Conservation (phyloP, 2,329 filamentous ascomycete species). For the Neocucurbitaria cava region DNA sequence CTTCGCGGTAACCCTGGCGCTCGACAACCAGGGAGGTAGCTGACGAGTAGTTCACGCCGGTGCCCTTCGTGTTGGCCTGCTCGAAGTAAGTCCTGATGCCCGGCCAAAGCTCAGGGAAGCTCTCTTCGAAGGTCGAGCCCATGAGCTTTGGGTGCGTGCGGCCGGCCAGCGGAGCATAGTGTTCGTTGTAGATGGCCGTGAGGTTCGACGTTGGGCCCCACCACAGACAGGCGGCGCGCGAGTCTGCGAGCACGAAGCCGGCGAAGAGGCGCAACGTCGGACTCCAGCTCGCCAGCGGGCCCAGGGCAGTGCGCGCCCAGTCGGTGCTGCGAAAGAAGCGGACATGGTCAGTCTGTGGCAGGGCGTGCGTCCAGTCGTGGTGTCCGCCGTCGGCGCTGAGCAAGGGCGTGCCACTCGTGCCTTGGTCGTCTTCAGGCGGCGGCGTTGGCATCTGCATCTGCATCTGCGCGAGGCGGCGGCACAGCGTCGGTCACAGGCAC, state of each 20-base stretch:
- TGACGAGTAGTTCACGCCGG: constrained; percentile 34
- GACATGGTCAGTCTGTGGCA: constrained; percentile 41
- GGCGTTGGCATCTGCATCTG: constrained; percentile 17
- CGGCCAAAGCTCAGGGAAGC: constrained; percentile 40
- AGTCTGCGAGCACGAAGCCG: constrained; percentile 40
- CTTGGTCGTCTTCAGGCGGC: constrained; percentile 20
- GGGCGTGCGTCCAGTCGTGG: constrained; percentile 39
- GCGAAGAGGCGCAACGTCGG: constrained; percentile 38
- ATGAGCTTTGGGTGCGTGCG: constrained; percentile 40
- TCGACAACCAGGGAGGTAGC: constrained; percentile 33
- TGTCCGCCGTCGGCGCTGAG: constrained; percentile 3
- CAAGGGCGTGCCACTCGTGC: constrained; percentile 5
- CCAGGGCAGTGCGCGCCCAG: constrained; percentile 36
- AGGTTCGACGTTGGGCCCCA: constrained; percentile 35
- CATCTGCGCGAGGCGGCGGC: constrained; percentile 5
- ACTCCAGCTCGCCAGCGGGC: constrained; percentile 34
- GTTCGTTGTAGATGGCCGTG: constrained; percentile 45
- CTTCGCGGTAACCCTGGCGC: constrained; percentile 38
- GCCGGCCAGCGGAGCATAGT: constrained; percentile 36
- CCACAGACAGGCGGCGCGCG: constrained; percentile 43
- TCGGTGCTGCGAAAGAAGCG: constrained; percentile 41
- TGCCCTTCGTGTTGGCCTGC: constrained; percentile 26
- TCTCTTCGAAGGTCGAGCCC: constrained; percentile 36
- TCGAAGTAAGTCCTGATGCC: constrained; percentile 34
- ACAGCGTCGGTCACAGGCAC: constrained; percentile 6